Conservation (phyloP, 2,329 filamentous ascomycete genomes). For the Hymenoscyphus occultus region DNA sequence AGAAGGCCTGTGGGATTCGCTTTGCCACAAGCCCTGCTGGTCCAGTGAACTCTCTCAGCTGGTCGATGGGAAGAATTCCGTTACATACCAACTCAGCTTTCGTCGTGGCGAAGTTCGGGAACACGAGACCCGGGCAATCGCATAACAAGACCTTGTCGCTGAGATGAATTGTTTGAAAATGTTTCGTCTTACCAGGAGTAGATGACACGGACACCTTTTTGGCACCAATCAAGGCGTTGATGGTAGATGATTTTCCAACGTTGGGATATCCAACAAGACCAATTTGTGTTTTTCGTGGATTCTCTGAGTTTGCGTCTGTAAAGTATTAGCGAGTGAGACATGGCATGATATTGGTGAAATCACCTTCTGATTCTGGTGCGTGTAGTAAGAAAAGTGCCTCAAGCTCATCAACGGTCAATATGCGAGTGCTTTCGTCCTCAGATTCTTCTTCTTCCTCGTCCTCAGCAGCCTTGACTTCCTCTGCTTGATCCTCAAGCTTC, state of each 20-base stretch:
- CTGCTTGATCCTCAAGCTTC: slow-evolving; percentile 39
- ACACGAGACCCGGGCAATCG: slow-evolving; percentile 97
- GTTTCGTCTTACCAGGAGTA: slow-evolving; percentile 97
- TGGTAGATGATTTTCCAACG: slow-evolving; percentile 98
- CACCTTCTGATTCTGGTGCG: slow-evolving; percentile 57
- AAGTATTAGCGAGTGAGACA: background rate
- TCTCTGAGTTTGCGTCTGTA: slow-evolving; percentile 44
- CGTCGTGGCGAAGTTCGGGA: slow-evolving; percentile 95
- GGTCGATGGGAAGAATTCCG: slow-evolving; percentile 92
- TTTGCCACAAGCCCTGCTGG: slow-evolving; percentile 79
- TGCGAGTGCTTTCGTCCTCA: slow-evolving; percentile 58
- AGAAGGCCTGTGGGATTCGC: slow-evolving; percentile 80
- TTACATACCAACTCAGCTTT: slow-evolving; percentile 96
- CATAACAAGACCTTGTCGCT: slow-evolving; percentile 87
- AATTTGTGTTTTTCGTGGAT: slow-evolving; percentile 72
- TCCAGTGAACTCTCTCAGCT: slow-evolving; percentile 88
- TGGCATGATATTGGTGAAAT: background rate
- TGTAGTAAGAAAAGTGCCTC: slow-evolving; percentile 84
- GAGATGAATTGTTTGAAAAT: slow-evolving; percentile 97
- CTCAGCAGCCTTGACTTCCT: slow-evolving; percentile 36
- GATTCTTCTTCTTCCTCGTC: slow-evolving; percentile 33
- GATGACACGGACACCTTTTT: slow-evolving; percentile 99
- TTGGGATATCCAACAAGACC: slow-evolving; percentile 97
- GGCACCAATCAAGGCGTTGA: slow-evolving; percentile 96
- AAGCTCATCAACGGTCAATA: slow-evolving; percentile 88